These are phyloP conservation scores for Huiozyma sinensis DNA, from an alignment of 805 yeast species.

Conservation along the genomic window DNA sequence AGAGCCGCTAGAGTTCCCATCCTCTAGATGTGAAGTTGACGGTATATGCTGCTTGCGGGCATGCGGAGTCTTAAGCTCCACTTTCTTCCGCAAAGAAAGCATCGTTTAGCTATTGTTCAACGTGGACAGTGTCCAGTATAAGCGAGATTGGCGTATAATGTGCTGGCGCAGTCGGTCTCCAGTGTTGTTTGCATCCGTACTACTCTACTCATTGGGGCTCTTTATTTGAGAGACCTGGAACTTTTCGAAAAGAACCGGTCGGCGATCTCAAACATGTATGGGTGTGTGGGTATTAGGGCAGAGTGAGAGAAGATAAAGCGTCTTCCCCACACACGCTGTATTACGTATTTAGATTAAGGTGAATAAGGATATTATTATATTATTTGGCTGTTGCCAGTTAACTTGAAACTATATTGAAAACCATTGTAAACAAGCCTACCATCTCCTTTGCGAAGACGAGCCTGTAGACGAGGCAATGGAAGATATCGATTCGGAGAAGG, in stretches of 20 bases:
- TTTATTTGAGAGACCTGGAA: neutral
- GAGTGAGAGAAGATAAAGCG: no score
- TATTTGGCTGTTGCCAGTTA: neutral
- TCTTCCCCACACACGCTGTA: no score
- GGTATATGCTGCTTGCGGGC: slow-evolving; percentile 15
- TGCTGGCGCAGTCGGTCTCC: no score
- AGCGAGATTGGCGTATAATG: no score
- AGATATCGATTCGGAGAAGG: slow-evolving; percentile 2
- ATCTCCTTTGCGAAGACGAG: slow-evolving; percentile 3
- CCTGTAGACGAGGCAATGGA: slow-evolving; percentile 2
- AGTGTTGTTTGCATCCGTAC: neutral
- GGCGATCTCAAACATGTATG: neutral
- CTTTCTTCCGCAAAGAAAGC: slow-evolving; percentile 20
- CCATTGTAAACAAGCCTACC: neutral
- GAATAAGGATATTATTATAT: neutral
- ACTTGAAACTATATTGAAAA: neutral
- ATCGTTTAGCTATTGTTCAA: slow-evolving; percentile 4
- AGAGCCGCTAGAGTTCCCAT: slow-evolving; percentile 16
- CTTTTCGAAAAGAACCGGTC: neutral
- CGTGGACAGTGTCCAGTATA: no score
- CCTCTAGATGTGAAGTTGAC: slow-evolving; percentile 15
- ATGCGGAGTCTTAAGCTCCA: slow-evolving; percentile 14
- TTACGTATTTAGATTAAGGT: no score
- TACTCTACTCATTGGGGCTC: neutral
- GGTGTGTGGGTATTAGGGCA: neutral